phyloP scores from a whole-genome alignment of 2,329 filamentous ascomycete genomes.

The Fusarium acutatum region DNA sequence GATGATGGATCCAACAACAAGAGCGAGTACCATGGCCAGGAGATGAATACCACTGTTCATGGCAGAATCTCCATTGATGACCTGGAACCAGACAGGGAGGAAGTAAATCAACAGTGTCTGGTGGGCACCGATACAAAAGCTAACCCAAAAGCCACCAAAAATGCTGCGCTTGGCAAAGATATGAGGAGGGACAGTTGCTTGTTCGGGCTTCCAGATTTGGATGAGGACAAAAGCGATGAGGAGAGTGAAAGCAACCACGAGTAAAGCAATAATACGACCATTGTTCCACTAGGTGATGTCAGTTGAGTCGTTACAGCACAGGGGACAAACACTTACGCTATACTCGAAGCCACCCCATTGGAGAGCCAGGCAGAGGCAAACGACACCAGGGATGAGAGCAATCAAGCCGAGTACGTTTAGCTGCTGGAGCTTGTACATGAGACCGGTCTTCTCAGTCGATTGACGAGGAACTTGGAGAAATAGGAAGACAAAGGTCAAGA shows the following conservation, averaged over 20 bases:
- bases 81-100: conserved; percentile 62
- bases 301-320: neutral
- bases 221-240: conserved; percentile 52
- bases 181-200: conserved; percentile 52
- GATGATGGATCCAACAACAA: conserved; percentile 40
- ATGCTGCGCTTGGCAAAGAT: conserved; percentile 54
- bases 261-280: conserved; percentile 36
- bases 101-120: conserved; percentile 48
- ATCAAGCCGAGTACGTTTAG: conserved; percentile 54
- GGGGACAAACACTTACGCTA: neutral
- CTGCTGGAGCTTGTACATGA: neutral
- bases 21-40: conserved; percentile 43
- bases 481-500: conserved; percentile 38
- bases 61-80: conserved; percentile 48
- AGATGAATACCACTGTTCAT: conserved; percentile 43
- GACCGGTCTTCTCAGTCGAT: conserved; percentile 22
- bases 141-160: conserved; percentile 45
- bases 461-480: conserved; percentile 27
- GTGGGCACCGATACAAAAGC: conserved; percentile 40
- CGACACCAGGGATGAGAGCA: conserved; percentile 59
- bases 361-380: conserved; percentile 57
- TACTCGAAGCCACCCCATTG: conserved; percentile 51
- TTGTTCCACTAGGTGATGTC: neutral
- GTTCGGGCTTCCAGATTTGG: conserved; percentile 47
- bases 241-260: conserved; percentile 52